A percentile compares a stretch with the other conserved stretches of the same genome.
Conservation (phyloP, 495 filamentous ascomycete species). For the Aspergillus cavernicola region DNA sequence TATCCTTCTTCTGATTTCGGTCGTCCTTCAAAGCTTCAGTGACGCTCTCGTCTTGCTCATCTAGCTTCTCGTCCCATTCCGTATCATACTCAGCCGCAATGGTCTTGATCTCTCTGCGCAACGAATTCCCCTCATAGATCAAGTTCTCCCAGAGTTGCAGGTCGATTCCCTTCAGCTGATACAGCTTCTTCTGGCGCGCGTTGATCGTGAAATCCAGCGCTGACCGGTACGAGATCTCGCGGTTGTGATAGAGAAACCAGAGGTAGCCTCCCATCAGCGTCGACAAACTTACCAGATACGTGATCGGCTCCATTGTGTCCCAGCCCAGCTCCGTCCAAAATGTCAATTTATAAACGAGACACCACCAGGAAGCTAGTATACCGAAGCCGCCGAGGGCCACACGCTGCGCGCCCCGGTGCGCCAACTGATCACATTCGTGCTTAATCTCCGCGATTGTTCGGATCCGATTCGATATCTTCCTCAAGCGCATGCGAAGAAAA, state of each 20-base stretch:
- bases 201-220: conserved; percentile 84
- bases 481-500: conserved; percentile 71
- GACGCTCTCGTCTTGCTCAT: conserved; percentile 72
- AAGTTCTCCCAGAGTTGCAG: conserved; percentile 69
- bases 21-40: conserved; percentile 66
- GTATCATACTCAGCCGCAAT: conserved; percentile 88
- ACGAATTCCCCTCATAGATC: conserved; percentile 75
- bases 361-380: conserved; percentile 73
- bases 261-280: conserved; percentile 86
- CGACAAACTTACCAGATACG: conserved; percentile 77
- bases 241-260: conserved; percentile 92
- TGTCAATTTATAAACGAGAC: conserved; percentile 68
- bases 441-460: conserved; percentile 67
- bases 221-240: conserved; percentile 79
- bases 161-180: conserved; percentile 72
- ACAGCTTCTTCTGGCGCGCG: conserved; percentile 71
- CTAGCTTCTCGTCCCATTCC: conserved; percentile 83
- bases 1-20: conserved; percentile 45
- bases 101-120: conserved; percentile 74
- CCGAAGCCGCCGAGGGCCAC: conserved; percentile 77
- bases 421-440: conserved; percentile 72
- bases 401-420: conserved; percentile 71
- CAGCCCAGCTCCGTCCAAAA: conserved; percentile 79
- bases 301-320: conserved; percentile 91
- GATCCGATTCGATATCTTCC: conserved; percentile 66